Evolutionary conservation across 1,284 basidiomycete genomes (phyloP).

Genomic region (Ceratorhiza oryzae-sativae): DNA sequence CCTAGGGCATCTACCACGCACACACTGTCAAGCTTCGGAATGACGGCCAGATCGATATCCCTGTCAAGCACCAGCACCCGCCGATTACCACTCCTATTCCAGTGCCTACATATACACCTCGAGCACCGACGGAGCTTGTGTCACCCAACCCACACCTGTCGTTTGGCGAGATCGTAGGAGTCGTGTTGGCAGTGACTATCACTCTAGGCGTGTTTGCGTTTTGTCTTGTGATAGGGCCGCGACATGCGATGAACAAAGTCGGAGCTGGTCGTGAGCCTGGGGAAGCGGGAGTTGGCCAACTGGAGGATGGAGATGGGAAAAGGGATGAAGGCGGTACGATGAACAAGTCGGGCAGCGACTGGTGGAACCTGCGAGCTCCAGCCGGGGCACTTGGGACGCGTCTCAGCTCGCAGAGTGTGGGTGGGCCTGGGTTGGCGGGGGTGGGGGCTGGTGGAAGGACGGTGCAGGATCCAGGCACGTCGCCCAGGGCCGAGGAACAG

Average conservation of each 20-base stretch:
- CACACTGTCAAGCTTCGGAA: not conserved
- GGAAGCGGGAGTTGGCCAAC: not conserved
- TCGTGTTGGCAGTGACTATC: not conserved
- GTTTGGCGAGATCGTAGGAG: not conserved
- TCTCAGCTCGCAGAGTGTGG: not conserved
- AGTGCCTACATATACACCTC: not conserved
- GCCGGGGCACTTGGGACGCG: conserved; percentile 5
- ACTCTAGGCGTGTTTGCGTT: not conserved
- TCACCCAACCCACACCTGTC: not conserved
- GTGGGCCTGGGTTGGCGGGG: conserved; percentile 28
- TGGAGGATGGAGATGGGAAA: not conserved
- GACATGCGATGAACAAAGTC: not conserved
- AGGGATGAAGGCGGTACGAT: not conserved
- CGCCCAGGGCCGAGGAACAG: too few relatives aligned
- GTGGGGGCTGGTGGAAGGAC: conserved; percentile 12
- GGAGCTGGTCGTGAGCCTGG: not conserved
- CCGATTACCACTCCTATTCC: conserved; percentile 16
- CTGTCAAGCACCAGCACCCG: not conserved
- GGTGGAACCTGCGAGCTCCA: conserved; percentile 12
- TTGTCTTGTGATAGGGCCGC: conserved; percentile 19
- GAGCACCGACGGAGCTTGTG: not conserved
- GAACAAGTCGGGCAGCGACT: conserved; percentile 8
- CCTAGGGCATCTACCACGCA: not conserved
- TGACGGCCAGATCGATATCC: not conserved
- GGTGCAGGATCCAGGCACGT: not conserved